Percentiles rank a stretch among this genome's conserved stretches.
phyloP scores from a whole-genome alignment of 2,329 filamentous ascomycete genomes.

The Diaporthe sp. region DNA sequence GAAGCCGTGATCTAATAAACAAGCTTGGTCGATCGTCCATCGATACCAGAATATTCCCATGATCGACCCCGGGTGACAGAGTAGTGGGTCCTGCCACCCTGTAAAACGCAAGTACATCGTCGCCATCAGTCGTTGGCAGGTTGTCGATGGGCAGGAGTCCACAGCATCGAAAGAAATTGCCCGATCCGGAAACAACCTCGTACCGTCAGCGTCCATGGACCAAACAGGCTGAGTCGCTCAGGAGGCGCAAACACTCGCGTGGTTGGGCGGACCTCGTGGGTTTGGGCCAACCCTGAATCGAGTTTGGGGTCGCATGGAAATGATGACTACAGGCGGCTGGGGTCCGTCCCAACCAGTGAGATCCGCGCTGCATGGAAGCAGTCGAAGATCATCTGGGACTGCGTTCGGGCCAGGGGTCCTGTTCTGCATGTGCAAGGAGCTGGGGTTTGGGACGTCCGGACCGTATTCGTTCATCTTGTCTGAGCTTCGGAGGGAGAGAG shows the following conservation, averaged over 20 bases:
- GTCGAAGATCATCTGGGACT: neutral
- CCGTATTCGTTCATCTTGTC: conserved; percentile 27
- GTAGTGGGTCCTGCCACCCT: neutral
- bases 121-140: neutral
- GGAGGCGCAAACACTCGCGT: conserved; percentile 10
- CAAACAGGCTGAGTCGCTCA: conserved; percentile 24
- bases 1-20: conserved; percentile 28
- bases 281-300: conserved; percentile 28
- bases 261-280: neutral
- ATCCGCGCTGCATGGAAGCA: conserved; percentile 16
- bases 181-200: conserved; percentile 13
- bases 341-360: conserved; percentile 15
- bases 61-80: neutral
- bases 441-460: neutral
- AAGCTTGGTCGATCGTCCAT: neutral
- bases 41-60: neutral
- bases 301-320: conserved; percentile 15
- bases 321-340: conserved; percentile 4
- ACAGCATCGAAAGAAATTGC: conserved; percentile 10
- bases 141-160: neutral
- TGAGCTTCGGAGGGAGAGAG: neutral
- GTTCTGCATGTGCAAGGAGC: neutral
- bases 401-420: neutral
- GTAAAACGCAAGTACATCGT: conserved; percentile 1
- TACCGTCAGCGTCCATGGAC: neutral